A percentile compares a stretch with the other conserved stretches of the same genome.
Evolutionary conservation across 2,329 filamentous ascomycete genomes (phyloP).

Genomic region (Lachnellula hyalina): DNA sequence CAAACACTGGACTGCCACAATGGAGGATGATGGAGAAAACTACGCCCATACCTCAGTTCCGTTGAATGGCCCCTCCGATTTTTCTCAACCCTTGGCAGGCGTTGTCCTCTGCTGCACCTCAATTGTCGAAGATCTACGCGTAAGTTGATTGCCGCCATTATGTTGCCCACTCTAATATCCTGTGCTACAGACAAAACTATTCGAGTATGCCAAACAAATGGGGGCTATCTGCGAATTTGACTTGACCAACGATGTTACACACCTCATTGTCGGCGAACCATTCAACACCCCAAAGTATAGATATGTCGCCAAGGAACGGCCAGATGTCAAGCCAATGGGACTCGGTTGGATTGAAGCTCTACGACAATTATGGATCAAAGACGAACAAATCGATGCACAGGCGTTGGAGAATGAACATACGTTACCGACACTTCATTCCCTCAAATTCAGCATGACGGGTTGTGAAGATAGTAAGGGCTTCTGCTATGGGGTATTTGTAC

Average conservation of each 20-base stretch:
- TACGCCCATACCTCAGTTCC: constrained; percentile 8
- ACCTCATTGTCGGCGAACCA: constrained; percentile 80
- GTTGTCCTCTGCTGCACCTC: constrained; percentile 85
- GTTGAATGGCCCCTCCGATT: constrained; percentile 18
- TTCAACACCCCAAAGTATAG: constrained; percentile 87
- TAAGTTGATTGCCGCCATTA: constrained; percentile 38
- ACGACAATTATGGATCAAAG: constrained; percentile 72
- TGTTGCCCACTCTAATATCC: not conserved
- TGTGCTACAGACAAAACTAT: constrained; percentile 45
- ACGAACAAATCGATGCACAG: constrained; percentile 66
- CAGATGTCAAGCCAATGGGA: constrained; percentile 78
- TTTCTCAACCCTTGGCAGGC: constrained; percentile 50
- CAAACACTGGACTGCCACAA: not conserved
- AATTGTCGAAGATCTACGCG: constrained; percentile 72
- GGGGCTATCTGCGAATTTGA: constrained; percentile 85
- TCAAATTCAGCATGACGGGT: constrained; percentile 64
- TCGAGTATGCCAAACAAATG: constrained; percentile 66
- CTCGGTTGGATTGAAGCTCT: constrained; percentile 82
- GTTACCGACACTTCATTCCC: constrained; percentile 57
- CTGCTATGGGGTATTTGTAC: constrained; percentile 10
- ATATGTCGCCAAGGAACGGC: constrained; percentile 85
- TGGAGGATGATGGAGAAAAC: not conserved
- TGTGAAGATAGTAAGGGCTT: constrained; percentile 59
- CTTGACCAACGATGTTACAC: constrained; percentile 91
- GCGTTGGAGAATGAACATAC: constrained; percentile 62